A percentile compares a stretch with the other conserved stretches of the same genome.
Conservation (phyloP, 148 eudicot genomes). For the Camellia sinensis region DNA sequence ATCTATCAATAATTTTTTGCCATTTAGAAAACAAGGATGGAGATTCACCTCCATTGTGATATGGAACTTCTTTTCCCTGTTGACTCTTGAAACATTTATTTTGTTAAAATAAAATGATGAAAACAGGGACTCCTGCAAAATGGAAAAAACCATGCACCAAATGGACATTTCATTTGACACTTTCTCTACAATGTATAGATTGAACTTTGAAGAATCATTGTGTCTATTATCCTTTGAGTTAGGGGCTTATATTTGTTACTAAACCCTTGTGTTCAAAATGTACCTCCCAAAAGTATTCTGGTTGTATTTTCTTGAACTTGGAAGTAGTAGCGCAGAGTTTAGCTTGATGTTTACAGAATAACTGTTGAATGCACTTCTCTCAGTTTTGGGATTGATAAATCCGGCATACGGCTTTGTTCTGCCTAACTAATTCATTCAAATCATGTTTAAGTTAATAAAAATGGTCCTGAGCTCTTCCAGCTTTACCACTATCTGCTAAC, state of each 20-base stretch:
- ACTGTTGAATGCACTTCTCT: neutral
- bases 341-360: neutral
- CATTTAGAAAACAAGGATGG: neutral
- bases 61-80: neutral
- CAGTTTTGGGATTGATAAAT: neutral
- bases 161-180: neutral
- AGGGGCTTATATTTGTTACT: neutral
- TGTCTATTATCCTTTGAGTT: neutral
- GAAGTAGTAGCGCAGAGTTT: neutral
- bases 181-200: neutral
- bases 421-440: too few relatives aligned
- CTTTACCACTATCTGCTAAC: neutral
- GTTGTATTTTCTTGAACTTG: neutral
- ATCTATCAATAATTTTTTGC: neutral
- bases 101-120: neutral
- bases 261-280: neutral
- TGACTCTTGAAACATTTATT: neutral
- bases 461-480: neutral
- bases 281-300: neutral
- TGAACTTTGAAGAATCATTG: neutral
- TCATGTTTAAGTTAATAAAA: neutral
- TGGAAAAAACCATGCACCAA: neutral
- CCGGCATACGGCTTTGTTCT: neutral
- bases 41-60: neutral
- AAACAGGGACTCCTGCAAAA: neutral